Conservation (phyloP, 495 filamentous ascomycete species). For the Lepraria neglecta region DNA sequence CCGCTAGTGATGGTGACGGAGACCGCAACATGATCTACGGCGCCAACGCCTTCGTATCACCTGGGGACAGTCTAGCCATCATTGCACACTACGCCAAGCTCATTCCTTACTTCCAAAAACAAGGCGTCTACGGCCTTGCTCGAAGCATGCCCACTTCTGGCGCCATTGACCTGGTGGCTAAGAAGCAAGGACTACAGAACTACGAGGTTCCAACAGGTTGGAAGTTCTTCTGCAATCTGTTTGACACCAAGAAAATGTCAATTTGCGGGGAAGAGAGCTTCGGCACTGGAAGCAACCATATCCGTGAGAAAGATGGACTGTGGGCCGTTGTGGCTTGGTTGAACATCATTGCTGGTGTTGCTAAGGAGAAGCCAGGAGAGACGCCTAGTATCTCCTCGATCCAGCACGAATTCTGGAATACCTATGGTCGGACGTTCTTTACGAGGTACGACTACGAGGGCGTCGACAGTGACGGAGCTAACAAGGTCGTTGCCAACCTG, state of each 20-base stretch:
- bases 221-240: constrained; percentile 99
- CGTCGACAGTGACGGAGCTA: constrained; percentile 81
- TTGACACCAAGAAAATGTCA: constrained; percentile 94
- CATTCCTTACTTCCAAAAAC: constrained; percentile 96
- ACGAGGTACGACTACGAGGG: constrained; percentile 98
- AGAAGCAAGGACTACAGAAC: constrained; percentile 82
- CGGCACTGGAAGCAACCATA: constrained; percentile 97
- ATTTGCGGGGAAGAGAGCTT: constrained; percentile 99
- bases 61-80: constrained; percentile 93
- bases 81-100: constrained; percentile 92
- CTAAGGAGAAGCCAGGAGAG: constrained; percentile 63
- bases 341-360: constrained; percentile 95
- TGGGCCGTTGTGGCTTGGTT: constrained; percentile 98
- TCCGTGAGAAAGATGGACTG: constrained; percentile 96
- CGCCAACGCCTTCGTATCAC: constrained; percentile 91
- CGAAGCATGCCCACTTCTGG: constrained; percentile 96
- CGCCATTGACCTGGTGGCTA: constrained; percentile 89
- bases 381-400: constrained; percentile 89
- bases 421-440: constrained; percentile 96
- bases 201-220: constrained; percentile 98
- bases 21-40: constrained; percentile 99
- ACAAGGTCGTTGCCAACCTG: constrained; percentile 75
- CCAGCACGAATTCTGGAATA: constrained; percentile 95
- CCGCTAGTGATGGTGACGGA: constrained; percentile 92
- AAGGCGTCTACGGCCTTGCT: constrained; percentile 90